Base-by-base conservation (phyloP, 768 basidiomycete species). In the Cantharellus cinnabarinus region DNA sequence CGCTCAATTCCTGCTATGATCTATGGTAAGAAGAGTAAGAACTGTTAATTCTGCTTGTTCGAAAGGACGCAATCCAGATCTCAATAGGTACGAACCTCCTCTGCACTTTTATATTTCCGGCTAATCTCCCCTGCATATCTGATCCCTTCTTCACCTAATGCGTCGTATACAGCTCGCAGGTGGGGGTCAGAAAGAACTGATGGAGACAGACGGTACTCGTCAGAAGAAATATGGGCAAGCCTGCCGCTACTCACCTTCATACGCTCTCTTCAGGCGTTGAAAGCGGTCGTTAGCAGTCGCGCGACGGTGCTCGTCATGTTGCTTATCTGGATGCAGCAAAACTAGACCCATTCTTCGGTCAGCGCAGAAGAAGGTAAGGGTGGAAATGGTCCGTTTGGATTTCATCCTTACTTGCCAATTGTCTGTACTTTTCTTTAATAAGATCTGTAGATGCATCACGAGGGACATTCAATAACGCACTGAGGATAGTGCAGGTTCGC, bases 121-220 rank as follows among this genome's bases (percentile, higher is more conserved):
- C 58, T 50, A 5, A 59, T 50, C 48, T 55, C 29, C 44, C 57
- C 40, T 35, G 40, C 48, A 38, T 41, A 40, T 35, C 50, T 50
- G 10, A 61, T 52, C 2, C 58, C 60, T 37, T 61, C 60, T 38
- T 59, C 60, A n/a, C 60, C 60, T 34, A 58, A 51, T n/a, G 56
- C 57, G 44, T 61, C 60, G 57, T 61, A 61, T 5, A 53, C 57
- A 2, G 56, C 60, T 40, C 60, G 58, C 20, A 38, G 40, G 34
- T 58, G 58, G 40, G 57, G 58, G 41, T 58, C 50, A 15, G 44
- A 20, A 3, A 61, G 57, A 39, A 61, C 58, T 42, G 44, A 20
- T 20, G 44, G 44, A 10, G 44, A 48, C 44, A 10, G 10, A 10
- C 10, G 44, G 44, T 20, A 20, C 44, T 20, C 44, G 2, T 10